Conservation (phyloP, 306 rosid species). For the Quercus berberidifolia region DNA sequence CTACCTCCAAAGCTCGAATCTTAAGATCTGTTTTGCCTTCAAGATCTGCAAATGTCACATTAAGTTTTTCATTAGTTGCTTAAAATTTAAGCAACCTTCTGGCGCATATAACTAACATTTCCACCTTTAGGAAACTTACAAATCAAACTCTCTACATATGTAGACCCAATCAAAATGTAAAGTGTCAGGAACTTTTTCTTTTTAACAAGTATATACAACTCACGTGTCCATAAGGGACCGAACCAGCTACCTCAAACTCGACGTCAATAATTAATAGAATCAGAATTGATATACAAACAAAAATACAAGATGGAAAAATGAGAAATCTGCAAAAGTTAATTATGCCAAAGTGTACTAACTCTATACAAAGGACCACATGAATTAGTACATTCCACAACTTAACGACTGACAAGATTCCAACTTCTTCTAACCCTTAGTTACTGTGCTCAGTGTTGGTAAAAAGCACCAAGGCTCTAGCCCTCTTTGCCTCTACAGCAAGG, state of each 20-base stretch:
- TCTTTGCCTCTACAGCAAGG: too few species aligned
- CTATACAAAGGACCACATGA: neutral
- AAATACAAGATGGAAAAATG: neutral
- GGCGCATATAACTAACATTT: neutral
- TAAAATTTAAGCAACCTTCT: neutral
- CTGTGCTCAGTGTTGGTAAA: too few species aligned
- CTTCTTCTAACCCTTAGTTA: too few species aligned
- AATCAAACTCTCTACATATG: neutral
- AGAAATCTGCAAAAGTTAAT: neutral
- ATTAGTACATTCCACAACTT: neutral
- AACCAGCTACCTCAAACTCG: neutral
- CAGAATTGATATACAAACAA: neutral
- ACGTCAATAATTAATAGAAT: neutral
- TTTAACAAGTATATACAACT: neutral
- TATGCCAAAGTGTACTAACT: too few species aligned
- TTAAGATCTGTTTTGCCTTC: slow-evolving; percentile 94
- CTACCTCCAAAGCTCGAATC: slow-evolving; percentile 84
- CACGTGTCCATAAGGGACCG: neutral
- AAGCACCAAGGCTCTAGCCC: too few species aligned
- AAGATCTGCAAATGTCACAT: slow-evolving; percentile 63
- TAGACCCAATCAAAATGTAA: neutral
- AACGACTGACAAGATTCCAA: too few species aligned
- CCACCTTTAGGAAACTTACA: neutral
- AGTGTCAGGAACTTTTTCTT: neutral
- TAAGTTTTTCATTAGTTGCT: neutral